phyloP scores from a whole-genome alignment of 306 rosid species.

The Vicia faba region DNA sequence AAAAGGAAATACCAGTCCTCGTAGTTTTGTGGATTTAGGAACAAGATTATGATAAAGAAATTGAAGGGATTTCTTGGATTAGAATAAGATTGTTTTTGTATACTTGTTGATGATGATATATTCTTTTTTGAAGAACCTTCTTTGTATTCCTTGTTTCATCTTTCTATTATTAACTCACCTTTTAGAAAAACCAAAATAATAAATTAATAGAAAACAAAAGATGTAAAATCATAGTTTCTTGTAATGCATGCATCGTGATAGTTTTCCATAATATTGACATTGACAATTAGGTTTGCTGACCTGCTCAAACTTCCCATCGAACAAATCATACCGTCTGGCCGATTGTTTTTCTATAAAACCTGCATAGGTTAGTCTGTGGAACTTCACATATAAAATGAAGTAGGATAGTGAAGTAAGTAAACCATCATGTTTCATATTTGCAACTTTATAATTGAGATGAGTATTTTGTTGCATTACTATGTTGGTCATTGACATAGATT shows the following conservation, averaged over 20 bases:
- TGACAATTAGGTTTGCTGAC: slow-evolving; percentile 11
- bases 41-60: slow-evolving; percentile 13
- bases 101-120: slow-evolving; percentile 24
- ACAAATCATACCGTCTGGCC: slow-evolving; percentile 12
- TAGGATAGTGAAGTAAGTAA: slow-evolving; percentile 30
- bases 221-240: neutral
- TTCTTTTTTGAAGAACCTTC: slow-evolving; percentile 10
- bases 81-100: slow-evolving; percentile 23
- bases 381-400: slow-evolving; percentile 28
- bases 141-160: slow-evolving; percentile 2
- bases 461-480: slow-evolving; percentile 21
- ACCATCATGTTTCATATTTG: slow-evolving; percentile 17
- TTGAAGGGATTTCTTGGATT: slow-evolving; percentile 23
- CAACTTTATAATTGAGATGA: slow-evolving; percentile 24
- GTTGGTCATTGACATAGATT: slow-evolving; percentile 23
- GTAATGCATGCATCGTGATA: neutral
- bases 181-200: neutral
- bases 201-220: neutral
- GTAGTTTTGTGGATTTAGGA: slow-evolving; percentile 19
- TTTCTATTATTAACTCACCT: neutral
- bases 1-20: slow-evolving; percentile 16
- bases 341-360: slow-evolving; percentile 34
- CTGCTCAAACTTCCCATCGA: slow-evolving; percentile 29
- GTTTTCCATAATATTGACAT: slow-evolving; percentile 19
- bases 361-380: slow-evolving; percentile 25